These are phyloP conservation scores for Pluteus cervinus DNA, from an alignment of 768 basidiomycete genomes.

Conservation along the genomic window DNA sequence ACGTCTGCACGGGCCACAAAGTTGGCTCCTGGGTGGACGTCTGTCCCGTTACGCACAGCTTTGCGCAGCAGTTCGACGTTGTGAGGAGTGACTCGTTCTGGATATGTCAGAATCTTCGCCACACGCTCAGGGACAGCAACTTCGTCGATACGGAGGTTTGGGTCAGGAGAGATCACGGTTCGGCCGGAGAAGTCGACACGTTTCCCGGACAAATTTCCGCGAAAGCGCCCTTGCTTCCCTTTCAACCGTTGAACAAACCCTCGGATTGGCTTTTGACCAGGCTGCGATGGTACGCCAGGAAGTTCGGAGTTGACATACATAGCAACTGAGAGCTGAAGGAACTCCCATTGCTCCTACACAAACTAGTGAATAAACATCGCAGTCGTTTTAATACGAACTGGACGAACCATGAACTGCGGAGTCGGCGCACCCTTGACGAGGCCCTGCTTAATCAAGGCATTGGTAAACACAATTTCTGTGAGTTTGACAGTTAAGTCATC, in stretches of 20 bases:
- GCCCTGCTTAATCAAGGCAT: slow-evolving; percentile 87
- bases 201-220: slow-evolving; percentile 97
- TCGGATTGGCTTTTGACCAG: slow-evolving; percentile 90
- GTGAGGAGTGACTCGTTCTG: slow-evolving; percentile 88
- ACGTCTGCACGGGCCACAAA: slow-evolving; percentile 80
- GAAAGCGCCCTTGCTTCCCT: slow-evolving; percentile 98
- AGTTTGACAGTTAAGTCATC: slow-evolving; percentile 98
- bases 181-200: slow-evolving; percentile 98
- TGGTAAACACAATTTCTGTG: slow-evolving; percentile 93
- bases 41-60: slow-evolving; percentile 84
- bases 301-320: slow-evolving; percentile 98
- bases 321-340: slow-evolving; percentile 88
- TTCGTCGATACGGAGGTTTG: slow-evolving; percentile 98
- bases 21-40: slow-evolving; percentile 93
- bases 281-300: slow-evolving; percentile 84
- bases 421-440: slow-evolving; percentile 85
- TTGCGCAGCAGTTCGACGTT: slow-evolving; percentile 74
- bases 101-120: slow-evolving; percentile 92
- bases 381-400: background rate
- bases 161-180: slow-evolving; percentile 98
- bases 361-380: background rate
- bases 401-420: slow-evolving; percentile 79
- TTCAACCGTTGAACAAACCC: slow-evolving; percentile 98
- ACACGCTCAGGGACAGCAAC: slow-evolving; percentile 96
- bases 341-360: slow-evolving; percentile 94